These are phyloP conservation scores for Hymenoscyphus fraxineus DNA, from an alignment of 2,329 filamentous ascomycete genomes.

Conservation along the genomic window DNA sequence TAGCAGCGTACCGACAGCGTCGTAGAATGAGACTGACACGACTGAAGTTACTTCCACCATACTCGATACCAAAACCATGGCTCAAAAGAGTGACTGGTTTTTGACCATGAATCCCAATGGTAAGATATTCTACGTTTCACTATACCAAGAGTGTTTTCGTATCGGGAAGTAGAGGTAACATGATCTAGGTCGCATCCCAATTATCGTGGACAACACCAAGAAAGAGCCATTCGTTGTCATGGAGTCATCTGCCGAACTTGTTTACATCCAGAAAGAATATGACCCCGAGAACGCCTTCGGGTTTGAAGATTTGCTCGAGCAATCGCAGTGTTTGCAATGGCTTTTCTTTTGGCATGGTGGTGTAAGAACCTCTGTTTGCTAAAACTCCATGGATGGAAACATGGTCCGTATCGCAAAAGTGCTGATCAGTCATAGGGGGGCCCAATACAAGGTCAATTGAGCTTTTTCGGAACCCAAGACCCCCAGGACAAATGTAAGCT, in stretches of 20 bases:
- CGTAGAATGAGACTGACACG: not conserved
- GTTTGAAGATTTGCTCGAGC: slow-evolving; percentile 48
- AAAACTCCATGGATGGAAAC: slow-evolving; percentile 39
- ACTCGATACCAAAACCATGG: slow-evolving; percentile 39
- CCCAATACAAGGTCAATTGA: slow-evolving; percentile 12
- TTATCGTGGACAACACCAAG: slow-evolving; percentile 48
- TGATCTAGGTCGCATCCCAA: slow-evolving; percentile 41
- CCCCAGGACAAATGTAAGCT: slow-evolving; percentile 6
- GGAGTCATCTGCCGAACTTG: slow-evolving; percentile 50
- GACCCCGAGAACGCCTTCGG: slow-evolving; percentile 49
- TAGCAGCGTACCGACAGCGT: too few species aligned
- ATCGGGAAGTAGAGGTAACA: slow-evolving; percentile 19
- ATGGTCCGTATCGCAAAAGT: not conserved
- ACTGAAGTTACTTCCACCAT: slow-evolving; percentile 21
- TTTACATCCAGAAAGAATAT: slow-evolving; percentile 48
- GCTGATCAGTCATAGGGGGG: not conserved
- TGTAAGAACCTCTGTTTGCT: too few species aligned
- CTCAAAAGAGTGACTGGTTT: slow-evolving; percentile 55
- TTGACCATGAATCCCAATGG: slow-evolving; percentile 45
- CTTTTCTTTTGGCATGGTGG: slow-evolving; percentile 44
- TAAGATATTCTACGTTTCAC: slow-evolving; percentile 6
- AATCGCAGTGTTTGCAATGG: slow-evolving; percentile 48
- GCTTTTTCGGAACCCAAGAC: slow-evolving; percentile 12
- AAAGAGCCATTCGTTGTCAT: slow-evolving; percentile 48
- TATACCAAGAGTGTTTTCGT: not conserved